phyloP scores from a whole-genome alignment of 192 early-diverging fungal species.

The Dissophora globulifera region DNA sequence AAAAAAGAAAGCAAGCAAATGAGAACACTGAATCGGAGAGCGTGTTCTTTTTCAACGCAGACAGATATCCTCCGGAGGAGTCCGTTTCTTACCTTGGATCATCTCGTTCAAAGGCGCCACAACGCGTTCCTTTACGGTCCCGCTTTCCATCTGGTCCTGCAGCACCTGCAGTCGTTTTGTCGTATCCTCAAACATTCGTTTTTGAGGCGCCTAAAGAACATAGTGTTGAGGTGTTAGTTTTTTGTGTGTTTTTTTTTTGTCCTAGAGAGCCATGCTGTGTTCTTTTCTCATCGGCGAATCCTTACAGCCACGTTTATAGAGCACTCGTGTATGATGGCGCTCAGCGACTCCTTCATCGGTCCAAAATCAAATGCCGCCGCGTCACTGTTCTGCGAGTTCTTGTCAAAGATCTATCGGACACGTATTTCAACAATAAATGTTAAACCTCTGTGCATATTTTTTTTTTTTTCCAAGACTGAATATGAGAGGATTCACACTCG shows the following conservation, averaged over 20 bases:
- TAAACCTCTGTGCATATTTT: too few relatives aligned
- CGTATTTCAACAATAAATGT: too few relatives aligned
- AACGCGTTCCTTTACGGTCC: constrained; percentile 41
- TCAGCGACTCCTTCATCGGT: constrained; percentile 32
- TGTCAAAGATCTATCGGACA: constrained; percentile 50
- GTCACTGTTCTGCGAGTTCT: constrained; percentile 6
- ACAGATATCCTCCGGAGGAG: neutral
- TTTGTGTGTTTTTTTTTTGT: too few relatives aligned
- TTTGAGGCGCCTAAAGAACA: constrained; percentile 41
- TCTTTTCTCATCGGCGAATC: neutral
- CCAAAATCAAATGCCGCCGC: constrained; percentile 31
- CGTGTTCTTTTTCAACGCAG: neutral
- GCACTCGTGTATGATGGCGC: constrained; percentile 42
- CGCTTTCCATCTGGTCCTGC: constrained; percentile 49
- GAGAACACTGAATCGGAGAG: neutral
- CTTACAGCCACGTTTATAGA: constrained; percentile 37
- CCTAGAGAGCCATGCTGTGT: neutral
- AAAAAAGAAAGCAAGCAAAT: neutral
- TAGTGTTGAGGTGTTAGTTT: neutral
- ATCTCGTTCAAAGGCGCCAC: constrained; percentile 38
- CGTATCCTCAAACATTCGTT: constrained; percentile 55
- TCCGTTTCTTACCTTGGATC: constrained; percentile 38
- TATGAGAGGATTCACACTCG: too few relatives aligned
- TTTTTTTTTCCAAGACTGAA: too few relatives aligned
- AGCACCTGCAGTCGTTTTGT: constrained; percentile 43